Evolutionary conservation across 2,329 filamentous ascomycete species (phyloP).

Genomic region (Colletotrichum sublineola): DNA sequence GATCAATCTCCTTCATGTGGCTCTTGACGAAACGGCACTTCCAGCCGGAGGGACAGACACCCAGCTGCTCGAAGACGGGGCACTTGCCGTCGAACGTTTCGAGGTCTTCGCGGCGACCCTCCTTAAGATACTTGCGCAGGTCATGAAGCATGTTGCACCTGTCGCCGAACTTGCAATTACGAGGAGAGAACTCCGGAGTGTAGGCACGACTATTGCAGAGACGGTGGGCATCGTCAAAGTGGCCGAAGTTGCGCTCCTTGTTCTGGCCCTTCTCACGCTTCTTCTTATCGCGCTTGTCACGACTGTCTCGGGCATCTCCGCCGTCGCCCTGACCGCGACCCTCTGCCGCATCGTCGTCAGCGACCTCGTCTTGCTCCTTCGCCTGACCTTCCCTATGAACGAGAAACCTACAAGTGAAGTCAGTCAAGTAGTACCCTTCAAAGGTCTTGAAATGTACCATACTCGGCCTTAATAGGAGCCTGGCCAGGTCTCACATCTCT

Average conservation of each 20-base stretch:
- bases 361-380: slow-evolving; percentile 67
- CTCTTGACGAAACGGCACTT: slow-evolving; percentile 92
- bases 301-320: slow-evolving; percentile 62
- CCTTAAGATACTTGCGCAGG: slow-evolving; percentile 84
- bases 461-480: slow-evolving; percentile 56
- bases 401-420: slow-evolving; percentile 49
- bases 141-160: slow-evolving; percentile 88
- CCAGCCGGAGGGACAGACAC: slow-evolving; percentile 88
- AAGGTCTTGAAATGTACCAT: slow-evolving; percentile 36
- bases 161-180: slow-evolving; percentile 81
- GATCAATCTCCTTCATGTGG: slow-evolving; percentile 85
- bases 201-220: slow-evolving; percentile 82
- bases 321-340: slow-evolving; percentile 53
- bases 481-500: slow-evolving; percentile 47
- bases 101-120: slow-evolving; percentile 85
- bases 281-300: slow-evolving; percentile 55
- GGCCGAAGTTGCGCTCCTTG: slow-evolving; percentile 83
- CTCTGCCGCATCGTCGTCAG: slow-evolving; percentile 65
- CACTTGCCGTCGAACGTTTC: slow-evolving; percentile 82
- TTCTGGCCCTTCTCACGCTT: slow-evolving; percentile 77
- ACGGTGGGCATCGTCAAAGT: slow-evolving; percentile 80
- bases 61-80: slow-evolving; percentile 82
- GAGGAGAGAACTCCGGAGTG: slow-evolving; percentile 84
- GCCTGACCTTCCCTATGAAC: slow-evolving; percentile 52
- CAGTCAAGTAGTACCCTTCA: slow-evolving; percentile 3